Percentiles rank a stretch among this genome's conserved stretches.
These are phyloP conservation scores for Thelonectria discophora DNA, from an alignment of 2,329 filamentous ascomycete genomes.

Conservation along the genomic window DNA sequence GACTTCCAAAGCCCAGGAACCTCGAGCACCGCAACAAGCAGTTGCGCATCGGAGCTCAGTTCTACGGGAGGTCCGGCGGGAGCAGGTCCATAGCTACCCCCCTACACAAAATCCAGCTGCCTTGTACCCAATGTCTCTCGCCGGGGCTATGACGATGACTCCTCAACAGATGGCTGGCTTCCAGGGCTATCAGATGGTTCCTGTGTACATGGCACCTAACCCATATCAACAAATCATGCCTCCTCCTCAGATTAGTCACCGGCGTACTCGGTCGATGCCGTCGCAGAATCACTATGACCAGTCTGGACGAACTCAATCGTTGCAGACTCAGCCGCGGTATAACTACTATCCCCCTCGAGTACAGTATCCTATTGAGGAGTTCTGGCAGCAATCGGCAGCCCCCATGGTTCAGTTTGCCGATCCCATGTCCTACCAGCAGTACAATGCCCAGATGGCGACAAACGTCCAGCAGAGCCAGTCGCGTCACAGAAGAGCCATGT, in stretches of 20 bases:
- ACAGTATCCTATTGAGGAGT: neutral
- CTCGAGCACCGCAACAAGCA: constrained; percentile 28
- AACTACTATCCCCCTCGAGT: constrained; percentile 1
- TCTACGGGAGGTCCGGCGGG: constrained; percentile 32
- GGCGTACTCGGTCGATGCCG: constrained; percentile 35
- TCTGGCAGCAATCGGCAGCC: constrained; percentile 6
- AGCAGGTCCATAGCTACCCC: constrained; percentile 29
- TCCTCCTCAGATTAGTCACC: constrained; percentile 27
- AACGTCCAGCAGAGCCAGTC: constrained; percentile 19
- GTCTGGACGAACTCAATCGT: constrained; percentile 23
- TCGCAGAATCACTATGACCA: constrained; percentile 16
- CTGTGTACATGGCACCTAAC: constrained; percentile 15
- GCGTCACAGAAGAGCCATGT: constrained; percentile 26
- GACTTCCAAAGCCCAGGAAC: constrained; percentile 40
- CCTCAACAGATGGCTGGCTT: constrained; percentile 18
- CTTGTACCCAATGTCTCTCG: constrained; percentile 26
- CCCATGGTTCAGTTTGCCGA: constrained; percentile 6
- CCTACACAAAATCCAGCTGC: constrained; percentile 20
- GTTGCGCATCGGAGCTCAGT: constrained; percentile 30
- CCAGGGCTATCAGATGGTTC: constrained; percentile 3
- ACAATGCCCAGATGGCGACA: constrained; percentile 29
- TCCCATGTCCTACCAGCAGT: constrained; percentile 34
- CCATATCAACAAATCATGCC: constrained; percentile 21
- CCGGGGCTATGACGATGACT: constrained; percentile 19
- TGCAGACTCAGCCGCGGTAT: constrained; percentile 17